Evolutionary conservation across 345 rosid species (phyloP), one percentile per base, ranked within the genome.

Genomic region (Hibiscus tridactylites): DNA sequence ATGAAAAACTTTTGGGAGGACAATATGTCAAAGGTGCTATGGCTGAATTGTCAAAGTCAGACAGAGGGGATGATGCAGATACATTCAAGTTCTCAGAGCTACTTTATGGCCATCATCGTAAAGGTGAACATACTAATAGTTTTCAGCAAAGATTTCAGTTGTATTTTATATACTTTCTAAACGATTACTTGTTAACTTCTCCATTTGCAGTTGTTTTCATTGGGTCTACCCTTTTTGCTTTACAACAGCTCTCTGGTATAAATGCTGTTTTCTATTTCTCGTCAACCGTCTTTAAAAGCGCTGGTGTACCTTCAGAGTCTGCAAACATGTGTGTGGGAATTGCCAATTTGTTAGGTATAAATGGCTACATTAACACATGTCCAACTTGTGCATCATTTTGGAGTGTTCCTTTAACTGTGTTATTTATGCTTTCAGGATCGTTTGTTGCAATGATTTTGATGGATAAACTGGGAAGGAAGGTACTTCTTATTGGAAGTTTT

Each of bases 231-330:
- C 95, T 94, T 86, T 91, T 85, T 86, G 96, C 90, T 84, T 86
- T 94, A 82, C 98, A 94, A 86, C 97, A 94, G 85, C 87, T 94
- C 75, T 94, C 97, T 56, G 97, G 98, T 74, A 91, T 90, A 86
- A 94, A 94, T 78, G 94, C 96, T 66, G 88, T 94, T 69, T 94
- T 94, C 87, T 94, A 90, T 84, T 91, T 91, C 85, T 94, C 97
- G 73, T 91, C 98, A 61, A 83, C 94, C 53, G 96, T 94, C 75
- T 91, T 94, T 86, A 88, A 85, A 85, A 94, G 78, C 59, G 93
- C 93, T 58, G 97, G 96, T 54, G 85, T 94, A 70, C 97, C 98
- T 82, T 87, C 98, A 73, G 93, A 85, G 73, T 76, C 84, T 65
- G 98, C 91, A 61, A 94, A 90, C 79, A 82, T 84, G 42, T 90